Percentiles rank a stretch among this genome's conserved stretches.
Evolutionary conservation across 1,284 basidiomycete species (phyloP).

Genomic region (Laetiporus sulphureus): DNA sequence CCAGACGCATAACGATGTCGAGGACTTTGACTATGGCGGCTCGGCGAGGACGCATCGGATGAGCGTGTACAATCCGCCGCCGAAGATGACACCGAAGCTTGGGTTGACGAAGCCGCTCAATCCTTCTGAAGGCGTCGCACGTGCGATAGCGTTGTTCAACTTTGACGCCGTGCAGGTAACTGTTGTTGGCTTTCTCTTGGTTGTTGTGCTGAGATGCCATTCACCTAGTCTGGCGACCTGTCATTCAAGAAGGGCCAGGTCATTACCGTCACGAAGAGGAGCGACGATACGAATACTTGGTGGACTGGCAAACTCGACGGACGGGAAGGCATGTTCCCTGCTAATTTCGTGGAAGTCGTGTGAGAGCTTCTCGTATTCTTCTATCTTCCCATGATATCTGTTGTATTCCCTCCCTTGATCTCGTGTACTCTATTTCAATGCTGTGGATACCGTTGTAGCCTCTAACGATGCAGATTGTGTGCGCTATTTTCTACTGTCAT

Average conservation of each 20-base stretch:
- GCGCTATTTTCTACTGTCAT: too few relatives aligned
- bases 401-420: too few relatives aligned
- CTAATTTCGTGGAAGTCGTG: constrained; percentile 47
- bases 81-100: constrained; percentile 39
- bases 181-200: constrained; percentile 24
- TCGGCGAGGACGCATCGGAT: constrained; percentile 10
- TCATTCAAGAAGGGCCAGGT: constrained; percentile 83
- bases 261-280: constrained; percentile 70
- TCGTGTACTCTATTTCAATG: too few relatives aligned
- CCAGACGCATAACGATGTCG: constrained; percentile 20
- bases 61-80: constrained; percentile 11
- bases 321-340: constrained; percentile 45
- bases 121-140: constrained; percentile 54
- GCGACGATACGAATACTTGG: constrained; percentile 77
- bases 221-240: constrained; percentile 63
- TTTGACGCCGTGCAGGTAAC: constrained; percentile 72
- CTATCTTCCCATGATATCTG: too few relatives aligned
- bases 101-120: constrained; percentile 40
- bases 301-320: constrained; percentile 54
- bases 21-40: constrained; percentile 15
- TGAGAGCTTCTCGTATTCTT: constrained; percentile 12
- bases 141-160: constrained; percentile 76
- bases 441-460: too few relatives aligned
- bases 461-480: too few relatives aligned
- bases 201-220: not conserved